Evolutionary conservation across 441 rosid species (phyloP), one percentile per base, ranked within the genome.

Genomic region (Pelargonium myrrhifolium): DNA sequence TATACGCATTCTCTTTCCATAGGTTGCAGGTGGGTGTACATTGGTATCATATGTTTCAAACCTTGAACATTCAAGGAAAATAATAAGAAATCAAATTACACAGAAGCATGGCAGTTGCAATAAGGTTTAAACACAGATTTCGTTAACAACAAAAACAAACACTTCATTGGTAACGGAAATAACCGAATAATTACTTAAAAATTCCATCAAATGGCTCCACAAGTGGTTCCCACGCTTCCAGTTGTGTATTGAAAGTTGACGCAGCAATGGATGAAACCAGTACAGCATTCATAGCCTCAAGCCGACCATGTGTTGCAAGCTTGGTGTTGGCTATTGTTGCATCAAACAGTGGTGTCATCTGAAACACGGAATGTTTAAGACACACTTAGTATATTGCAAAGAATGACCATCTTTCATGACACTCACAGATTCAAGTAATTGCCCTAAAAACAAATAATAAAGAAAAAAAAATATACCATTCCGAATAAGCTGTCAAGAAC

Each of bases 191-290:
- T 66, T 86, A 96, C 99, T 96, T 92, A 86, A 96, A 96, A 80
- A 96, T 96, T 78, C 99, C 98, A 80, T 96, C 98, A 79, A 96
- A 96, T 22, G 99, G 96, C 79, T 95, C 99, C 78, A 96, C 84
- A 77, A 96, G 84, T 62, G 99, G 99, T 76, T 96, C 99, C 99
- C 99, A 96, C 35, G 97, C 94, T 84, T 92, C 99, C 70, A 92
- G 78, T 69, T 92, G 97, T 43, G 93, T 82, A 73, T 92, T 96
- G 80, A 96, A 96, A 71, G 93, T 83, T 64, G 99, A 96, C 66
- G 98, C 96, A 74, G 98, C 97, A 76, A 96, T 88, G 65, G 98
- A 92, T 59, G 96, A 90, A 72, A 90, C 76, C 73, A 96, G 87
- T 45, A 89, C 99, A 53, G 97, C 98, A 87, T 88, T 90, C 99